Percentiles rank a stretch among this genome's conserved stretches.
Evolutionary conservation across 345 rosid species (phyloP).

Genomic region (Eucalyptus leucophloia): DNA sequence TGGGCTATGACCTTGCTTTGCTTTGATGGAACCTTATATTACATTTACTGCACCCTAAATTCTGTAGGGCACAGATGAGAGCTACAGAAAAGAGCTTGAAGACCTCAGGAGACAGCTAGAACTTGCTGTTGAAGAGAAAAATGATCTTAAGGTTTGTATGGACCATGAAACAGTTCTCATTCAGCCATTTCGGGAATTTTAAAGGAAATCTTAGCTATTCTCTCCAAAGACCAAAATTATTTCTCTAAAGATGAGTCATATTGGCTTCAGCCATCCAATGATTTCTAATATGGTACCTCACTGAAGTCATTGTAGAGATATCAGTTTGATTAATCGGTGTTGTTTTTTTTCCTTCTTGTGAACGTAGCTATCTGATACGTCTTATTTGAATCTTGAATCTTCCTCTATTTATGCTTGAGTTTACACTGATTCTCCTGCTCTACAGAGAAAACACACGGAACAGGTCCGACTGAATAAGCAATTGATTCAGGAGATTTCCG

Average conservation of each 20-base stretch:
- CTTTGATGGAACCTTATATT: background rate
- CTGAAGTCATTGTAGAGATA: background rate
- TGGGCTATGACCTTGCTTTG: background rate
- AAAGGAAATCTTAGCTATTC: background rate
- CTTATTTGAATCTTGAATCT: background rate
- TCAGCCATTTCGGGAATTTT: background rate
- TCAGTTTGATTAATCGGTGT: background rate
- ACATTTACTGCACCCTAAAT: background rate
- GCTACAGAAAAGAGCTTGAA: constrained; percentile 28
- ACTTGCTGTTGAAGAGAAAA: constrained; percentile 41
- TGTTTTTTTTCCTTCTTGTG: background rate
- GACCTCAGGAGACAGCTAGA: constrained; percentile 52
- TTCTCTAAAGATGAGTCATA: background rate
- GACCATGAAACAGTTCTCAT: background rate
- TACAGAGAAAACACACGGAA: constrained; percentile 52
- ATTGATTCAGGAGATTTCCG: constrained; percentile 46
- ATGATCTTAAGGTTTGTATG: constrained; percentile 52
- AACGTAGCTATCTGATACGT: background rate
- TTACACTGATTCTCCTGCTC: background rate
- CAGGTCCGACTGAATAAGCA: constrained; percentile 33
- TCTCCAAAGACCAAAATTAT: background rate
- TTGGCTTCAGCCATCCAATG: background rate
- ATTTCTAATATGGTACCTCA: background rate
- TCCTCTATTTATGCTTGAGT: background rate
- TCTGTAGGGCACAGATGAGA: background rate